Evolutionary conservation across 1,139 yeast genomes (phyloP).

Genomic region (Diutina catenulata): DNA sequence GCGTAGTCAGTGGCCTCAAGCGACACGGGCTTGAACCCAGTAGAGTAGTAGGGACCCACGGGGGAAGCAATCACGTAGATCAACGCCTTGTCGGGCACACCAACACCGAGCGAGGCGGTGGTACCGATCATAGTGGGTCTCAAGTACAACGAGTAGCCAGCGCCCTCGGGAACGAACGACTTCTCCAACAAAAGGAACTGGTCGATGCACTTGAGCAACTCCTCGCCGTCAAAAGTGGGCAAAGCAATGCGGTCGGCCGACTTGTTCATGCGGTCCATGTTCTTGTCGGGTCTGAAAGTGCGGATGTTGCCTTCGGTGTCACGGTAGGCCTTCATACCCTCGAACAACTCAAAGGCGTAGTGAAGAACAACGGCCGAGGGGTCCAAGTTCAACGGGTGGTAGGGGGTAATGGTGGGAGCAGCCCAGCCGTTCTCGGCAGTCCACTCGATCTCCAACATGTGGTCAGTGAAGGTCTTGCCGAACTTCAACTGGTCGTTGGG

Average conservation of each 20-base stretch:
- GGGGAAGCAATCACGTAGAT: conserved; percentile 85
- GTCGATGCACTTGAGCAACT: conserved; percentile 61
- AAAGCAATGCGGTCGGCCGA: conserved; percentile 81
- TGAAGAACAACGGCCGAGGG: conserved; percentile 89
- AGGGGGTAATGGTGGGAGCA: conserved; percentile 75
- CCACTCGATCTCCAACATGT: conserved; percentile 88
- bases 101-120: conserved; percentile 73
- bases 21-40: conserved; percentile 89
- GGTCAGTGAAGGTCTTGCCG: conserved; percentile 83
- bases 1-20: conserved; percentile 92
- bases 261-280: conserved; percentile 83
- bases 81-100: conserved; percentile 67
- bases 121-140: conserved; percentile 96
- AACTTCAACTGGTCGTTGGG: conserved; percentile 72
- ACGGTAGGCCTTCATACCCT: conserved; percentile 91
- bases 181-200: conserved; percentile 65
- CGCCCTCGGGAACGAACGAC: conserved; percentile 67
- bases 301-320: conserved; percentile 59
- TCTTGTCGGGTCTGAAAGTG: conserved; percentile 81
- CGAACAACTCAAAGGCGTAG: conserved; percentile 90
- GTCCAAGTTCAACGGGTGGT: conserved; percentile 61
- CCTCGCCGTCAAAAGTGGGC: conserved; percentile 74
- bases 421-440: conserved; percentile 71
- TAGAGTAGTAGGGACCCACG: conserved; percentile 84
- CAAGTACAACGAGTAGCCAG: conserved; percentile 83